phyloP scores from a whole-genome alignment of 352 stramenopile genomes.

The Phytopythium delawarense region DNA sequence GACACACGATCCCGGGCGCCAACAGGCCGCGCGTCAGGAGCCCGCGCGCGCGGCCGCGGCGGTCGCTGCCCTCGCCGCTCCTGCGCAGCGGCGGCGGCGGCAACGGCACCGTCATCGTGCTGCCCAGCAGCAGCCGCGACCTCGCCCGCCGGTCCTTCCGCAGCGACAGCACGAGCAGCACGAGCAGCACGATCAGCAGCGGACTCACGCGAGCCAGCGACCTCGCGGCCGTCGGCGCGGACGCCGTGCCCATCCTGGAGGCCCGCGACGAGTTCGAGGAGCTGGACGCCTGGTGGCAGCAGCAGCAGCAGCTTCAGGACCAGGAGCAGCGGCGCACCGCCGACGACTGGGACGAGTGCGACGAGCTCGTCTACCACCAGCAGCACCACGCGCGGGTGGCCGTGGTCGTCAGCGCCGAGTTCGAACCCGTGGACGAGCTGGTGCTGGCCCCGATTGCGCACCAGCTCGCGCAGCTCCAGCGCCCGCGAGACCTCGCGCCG shows the following conservation, averaged over 20 bases:
- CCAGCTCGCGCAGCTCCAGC: background rate
- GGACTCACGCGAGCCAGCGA: background rate
- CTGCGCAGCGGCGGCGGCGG: background rate
- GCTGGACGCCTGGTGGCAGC: conserved; percentile 7
- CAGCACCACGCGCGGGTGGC: background rate
- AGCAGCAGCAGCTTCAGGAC: background rate
- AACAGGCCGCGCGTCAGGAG: background rate
- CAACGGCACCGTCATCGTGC: conserved; percentile 7
- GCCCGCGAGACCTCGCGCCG: conserved; percentile 34
- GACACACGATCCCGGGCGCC: conserved; percentile 2
- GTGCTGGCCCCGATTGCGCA: conserved; percentile 7
- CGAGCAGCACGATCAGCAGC: background rate
- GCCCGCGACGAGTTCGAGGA: conserved; percentile 8
- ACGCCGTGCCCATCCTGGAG: conserved; percentile 15
- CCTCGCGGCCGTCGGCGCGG: background rate
- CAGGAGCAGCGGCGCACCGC: background rate
- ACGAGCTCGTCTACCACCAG: conserved; percentile 10
- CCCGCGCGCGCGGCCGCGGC: background rate
- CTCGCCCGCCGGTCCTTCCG: background rate
- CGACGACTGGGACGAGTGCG: conserved; percentile 1
- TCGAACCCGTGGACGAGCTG: conserved; percentile 27
- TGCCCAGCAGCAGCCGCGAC: background rate
- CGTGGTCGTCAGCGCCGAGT: conserved; percentile 10
- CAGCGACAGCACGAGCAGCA: conserved; percentile 10
- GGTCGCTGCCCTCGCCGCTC: conserved; percentile 1